Conservation (phyloP, 2,329 filamentous ascomycete species). For the Ophiostoma populinum region DNA sequence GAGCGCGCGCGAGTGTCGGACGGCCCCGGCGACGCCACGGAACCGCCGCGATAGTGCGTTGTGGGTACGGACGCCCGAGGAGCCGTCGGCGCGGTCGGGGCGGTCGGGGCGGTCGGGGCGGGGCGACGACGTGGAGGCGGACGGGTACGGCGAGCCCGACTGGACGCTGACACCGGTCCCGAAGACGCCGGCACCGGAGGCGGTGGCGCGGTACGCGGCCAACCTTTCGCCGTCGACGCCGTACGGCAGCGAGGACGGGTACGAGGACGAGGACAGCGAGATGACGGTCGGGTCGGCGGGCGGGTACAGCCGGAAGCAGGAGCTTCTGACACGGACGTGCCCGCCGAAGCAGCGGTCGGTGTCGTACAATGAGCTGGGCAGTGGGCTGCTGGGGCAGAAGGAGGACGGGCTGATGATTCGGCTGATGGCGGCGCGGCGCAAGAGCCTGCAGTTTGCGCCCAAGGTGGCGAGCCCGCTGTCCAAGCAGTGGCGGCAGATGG, state of each 20-base stretch:
- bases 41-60: slow-evolving; percentile 35
- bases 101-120: no score
- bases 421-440: slow-evolving; percentile 54
- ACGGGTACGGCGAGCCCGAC: slow-evolving; percentile 18
- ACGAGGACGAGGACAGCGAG: slow-evolving; percentile 17
- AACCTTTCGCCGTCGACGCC: slow-evolving; percentile 30
- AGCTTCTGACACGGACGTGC: slow-evolving; percentile 32
- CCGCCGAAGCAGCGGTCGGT: slow-evolving; percentile 28
- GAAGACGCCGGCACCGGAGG: slow-evolving; percentile 39
- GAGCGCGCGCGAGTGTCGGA: slow-evolving; percentile 19
- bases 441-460: slow-evolving; percentile 63
- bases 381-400: slow-evolving; percentile 30
- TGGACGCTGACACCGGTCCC: slow-evolving; percentile 34
- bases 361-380: slow-evolving; percentile 22
- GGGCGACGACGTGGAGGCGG: slow-evolving; percentile 14
- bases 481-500: slow-evolving; percentile 26
- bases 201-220: slow-evolving; percentile 33
- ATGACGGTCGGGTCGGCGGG: slow-evolving; percentile 13
- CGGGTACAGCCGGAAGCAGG: slow-evolving; percentile 15
- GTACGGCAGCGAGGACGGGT: slow-evolving; percentile 16
- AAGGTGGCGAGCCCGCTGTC: slow-evolving; percentile 57
- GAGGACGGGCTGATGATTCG: slow-evolving; percentile 41
- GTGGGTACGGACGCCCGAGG: slow-evolving; percentile 38
- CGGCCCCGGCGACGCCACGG: slow-evolving; percentile 19
- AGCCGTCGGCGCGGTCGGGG: no score